A percentile compares a stretch with the other conserved stretches of the same genome.
Conservation (phyloP, 805 yeast genomes). For the Myxozyma udenii region DNA sequence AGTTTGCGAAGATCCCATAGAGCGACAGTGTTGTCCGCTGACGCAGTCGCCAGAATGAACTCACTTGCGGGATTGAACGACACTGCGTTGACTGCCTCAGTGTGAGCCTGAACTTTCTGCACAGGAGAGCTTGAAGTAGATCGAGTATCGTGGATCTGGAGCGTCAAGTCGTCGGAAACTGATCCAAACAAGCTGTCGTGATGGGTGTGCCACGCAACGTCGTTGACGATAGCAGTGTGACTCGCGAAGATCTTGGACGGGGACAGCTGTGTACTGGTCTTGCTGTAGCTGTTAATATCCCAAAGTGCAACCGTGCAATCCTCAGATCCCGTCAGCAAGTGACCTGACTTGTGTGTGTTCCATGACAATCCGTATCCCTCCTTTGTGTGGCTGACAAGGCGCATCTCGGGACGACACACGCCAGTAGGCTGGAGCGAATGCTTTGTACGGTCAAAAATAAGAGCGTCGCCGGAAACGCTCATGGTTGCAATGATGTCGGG, state of each 20-base stretch:
- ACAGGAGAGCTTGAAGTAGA: conserved; percentile 39
- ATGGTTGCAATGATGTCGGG: conserved; percentile 53
- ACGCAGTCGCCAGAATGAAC: conserved; percentile 67
- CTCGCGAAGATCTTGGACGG: conserved; percentile 51
- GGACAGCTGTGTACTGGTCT: conserved; percentile 34
- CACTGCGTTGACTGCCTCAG: conserved; percentile 64
- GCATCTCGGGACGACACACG: conserved; percentile 50
- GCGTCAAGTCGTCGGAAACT: conserved; percentile 62
- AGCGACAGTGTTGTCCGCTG: conserved; percentile 69
- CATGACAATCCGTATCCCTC: conserved; percentile 76
- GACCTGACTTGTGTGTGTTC: conserved; percentile 45
- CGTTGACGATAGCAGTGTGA: conserved; percentile 63
- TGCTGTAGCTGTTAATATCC: conserved; percentile 45
- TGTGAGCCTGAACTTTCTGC: conserved; percentile 49
- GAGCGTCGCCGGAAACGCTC: conserved; percentile 43
- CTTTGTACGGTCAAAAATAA: conserved; percentile 58
- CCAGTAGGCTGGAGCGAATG: conserved; percentile 53
- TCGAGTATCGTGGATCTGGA: conserved; percentile 62
- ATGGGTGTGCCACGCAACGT: conserved; percentile 55
- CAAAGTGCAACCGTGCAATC: conserved; percentile 69
- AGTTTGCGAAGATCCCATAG: conserved; percentile 73
- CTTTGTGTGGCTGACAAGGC: conserved; percentile 53
- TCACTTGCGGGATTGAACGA: conserved; percentile 58
- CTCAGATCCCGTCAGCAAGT: conserved; percentile 60
- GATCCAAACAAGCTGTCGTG: conserved; percentile 57